A percentile compares a stretch with the other conserved stretches of the same genome.
These are phyloP conservation scores for Coemansia sp. DNA, from an alignment of 371 early-diverging fungal genomes.

Conservation along the genomic window DNA sequence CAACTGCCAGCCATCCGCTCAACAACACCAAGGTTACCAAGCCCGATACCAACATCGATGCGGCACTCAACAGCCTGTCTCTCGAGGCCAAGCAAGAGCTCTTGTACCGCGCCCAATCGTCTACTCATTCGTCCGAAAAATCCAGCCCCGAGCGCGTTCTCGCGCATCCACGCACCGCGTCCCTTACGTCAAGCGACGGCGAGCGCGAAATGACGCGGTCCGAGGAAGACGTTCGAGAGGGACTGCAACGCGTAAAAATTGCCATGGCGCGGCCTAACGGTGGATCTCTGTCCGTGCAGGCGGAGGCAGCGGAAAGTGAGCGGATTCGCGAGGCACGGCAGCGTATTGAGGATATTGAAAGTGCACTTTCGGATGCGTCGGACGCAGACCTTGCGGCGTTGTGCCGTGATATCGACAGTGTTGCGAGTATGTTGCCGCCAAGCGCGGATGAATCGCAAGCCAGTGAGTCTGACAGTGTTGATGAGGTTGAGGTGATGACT, in stretches of 20 bases:
- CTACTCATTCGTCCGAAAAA: constrained; percentile 20
- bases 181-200: constrained; percentile 25
- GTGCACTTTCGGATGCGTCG: constrained; percentile 11
- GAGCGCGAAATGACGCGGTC: constrained; percentile 27
- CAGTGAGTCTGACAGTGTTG: constrained; percentile 5
- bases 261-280: constrained; percentile 20
- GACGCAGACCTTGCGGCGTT: constrained; percentile 27
- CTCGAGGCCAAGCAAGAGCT: constrained; percentile 10
- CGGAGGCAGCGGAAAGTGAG: constrained; percentile 7
- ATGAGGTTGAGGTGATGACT: not conserved
- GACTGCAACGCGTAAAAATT: constrained; percentile 38
- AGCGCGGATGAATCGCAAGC: constrained; percentile 12
- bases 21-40: too few relatives aligned
- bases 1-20: constrained; percentile 9
- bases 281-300: not conserved
- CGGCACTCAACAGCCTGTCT: constrained; percentile 15
- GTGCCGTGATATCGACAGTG: constrained; percentile 36
- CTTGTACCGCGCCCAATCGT: constrained; percentile 5
- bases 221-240: constrained; percentile 43
- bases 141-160: constrained; percentile 24
- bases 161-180: constrained; percentile 9
- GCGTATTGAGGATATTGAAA: constrained; percentile 22
- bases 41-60: constrained; percentile 8
- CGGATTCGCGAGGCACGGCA: constrained; percentile 8
- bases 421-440: constrained; percentile 31